These are phyloP conservation scores for Clitopilus hobsonii DNA, from an alignment of 768 basidiomycete species.

Conservation along the genomic window DNA sequence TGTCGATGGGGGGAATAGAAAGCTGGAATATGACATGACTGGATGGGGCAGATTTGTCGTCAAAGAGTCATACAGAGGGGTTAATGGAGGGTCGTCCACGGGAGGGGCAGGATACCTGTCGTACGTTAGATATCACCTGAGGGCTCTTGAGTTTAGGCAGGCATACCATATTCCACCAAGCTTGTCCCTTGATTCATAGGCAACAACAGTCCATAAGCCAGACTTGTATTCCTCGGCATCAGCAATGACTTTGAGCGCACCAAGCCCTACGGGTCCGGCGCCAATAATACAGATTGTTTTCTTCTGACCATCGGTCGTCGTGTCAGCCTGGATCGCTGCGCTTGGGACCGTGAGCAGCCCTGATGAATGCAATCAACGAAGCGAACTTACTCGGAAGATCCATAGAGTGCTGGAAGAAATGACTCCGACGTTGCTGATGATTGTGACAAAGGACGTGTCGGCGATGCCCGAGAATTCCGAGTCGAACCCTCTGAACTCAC, in stretches of 20 bases:
- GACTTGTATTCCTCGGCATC: conserved; percentile 53
- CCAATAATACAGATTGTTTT: conserved; percentile 66
- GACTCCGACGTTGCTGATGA: too few relatives aligned
- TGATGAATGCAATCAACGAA: too few relatives aligned
- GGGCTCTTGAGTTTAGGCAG: too few relatives aligned
- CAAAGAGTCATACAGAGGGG: conserved; percentile 74
- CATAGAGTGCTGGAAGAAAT: neutral
- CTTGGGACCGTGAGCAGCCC: neutral
- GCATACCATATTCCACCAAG: conserved; percentile 78
- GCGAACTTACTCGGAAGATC: neutral
- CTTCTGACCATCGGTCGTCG: neutral
- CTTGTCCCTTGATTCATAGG: conserved; percentile 59
- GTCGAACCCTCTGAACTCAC: too few relatives aligned
- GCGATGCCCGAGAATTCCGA: too few relatives aligned
- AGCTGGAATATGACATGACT: conserved; percentile 63
- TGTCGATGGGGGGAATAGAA: conserved; percentile 67
- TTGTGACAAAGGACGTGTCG: too few relatives aligned
- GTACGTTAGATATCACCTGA: neutral
- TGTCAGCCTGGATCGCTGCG: conserved; percentile 8
- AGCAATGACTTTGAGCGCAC: conserved; percentile 58
- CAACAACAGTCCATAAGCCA: conserved; percentile 58
- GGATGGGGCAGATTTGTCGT: conserved; percentile 83
- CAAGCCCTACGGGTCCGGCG: conserved; percentile 72
- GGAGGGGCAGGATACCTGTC: conserved; percentile 54
- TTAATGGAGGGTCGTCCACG: conserved; percentile 47